These are phyloP conservation scores for Vitis hybrid DNA, from an alignment of 177 flowering plant species.

Conservation along the genomic window DNA sequence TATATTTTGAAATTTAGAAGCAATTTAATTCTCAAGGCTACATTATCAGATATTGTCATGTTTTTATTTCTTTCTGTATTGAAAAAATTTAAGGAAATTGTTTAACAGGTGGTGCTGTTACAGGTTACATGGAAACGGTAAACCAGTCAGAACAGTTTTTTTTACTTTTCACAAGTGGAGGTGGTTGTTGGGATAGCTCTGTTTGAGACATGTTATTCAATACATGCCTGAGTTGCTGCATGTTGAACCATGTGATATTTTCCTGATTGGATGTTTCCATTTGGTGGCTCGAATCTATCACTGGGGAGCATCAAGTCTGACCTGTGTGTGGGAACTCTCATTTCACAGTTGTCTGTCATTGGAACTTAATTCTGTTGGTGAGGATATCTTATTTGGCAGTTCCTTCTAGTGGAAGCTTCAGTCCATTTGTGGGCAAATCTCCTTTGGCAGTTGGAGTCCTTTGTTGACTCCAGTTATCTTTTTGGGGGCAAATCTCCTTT, in stretches of 20 bases:
- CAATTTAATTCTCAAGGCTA: not conserved
- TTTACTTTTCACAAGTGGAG: not conserved
- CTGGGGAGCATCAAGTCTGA: no score
- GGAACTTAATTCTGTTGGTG: not conserved
- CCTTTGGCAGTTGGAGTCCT: conserved; percentile 47
- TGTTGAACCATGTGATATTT: conserved; percentile 10
- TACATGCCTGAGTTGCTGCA: not conserved
- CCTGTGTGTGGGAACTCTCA: no score
- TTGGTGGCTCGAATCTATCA: conserved; percentile 3
- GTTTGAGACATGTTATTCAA: not conserved
- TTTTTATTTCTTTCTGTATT: not conserved
- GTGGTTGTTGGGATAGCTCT: not conserved
- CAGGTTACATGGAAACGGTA: conserved; percentile 26
- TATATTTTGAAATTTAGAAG: not conserved
- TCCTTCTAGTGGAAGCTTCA: no score
- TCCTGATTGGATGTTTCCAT: conserved; percentile 5
- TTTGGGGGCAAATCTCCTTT: conserved; percentile 47
- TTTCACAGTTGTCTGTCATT: no score
- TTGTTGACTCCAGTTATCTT: conserved; percentile 12
- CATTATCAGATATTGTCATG: not conserved
- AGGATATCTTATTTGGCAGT: conserved; percentile 15
- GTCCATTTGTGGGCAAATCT: conserved; percentile 38
- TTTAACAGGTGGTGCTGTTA: conserved; percentile 6
- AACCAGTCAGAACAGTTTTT: not conserved
- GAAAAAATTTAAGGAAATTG: not conserved